A percentile compares a stretch with the other conserved stretches of the same genome.
phyloP scores from a whole-genome alignment of 352 stramenopile genomes.

The Hyaloperonospora arabidopsidis region DNA sequence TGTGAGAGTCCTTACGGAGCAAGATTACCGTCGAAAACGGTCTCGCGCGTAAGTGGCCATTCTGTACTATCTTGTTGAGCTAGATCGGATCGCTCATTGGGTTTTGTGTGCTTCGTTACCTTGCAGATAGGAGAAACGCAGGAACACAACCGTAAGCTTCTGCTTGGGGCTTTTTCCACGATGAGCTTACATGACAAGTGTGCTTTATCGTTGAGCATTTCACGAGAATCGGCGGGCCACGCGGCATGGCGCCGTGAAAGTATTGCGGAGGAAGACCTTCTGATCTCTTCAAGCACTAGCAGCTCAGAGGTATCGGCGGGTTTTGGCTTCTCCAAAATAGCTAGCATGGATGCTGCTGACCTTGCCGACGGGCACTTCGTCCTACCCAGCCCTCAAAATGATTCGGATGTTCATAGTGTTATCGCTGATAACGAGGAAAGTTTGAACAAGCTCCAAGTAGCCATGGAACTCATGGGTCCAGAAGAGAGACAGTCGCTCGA shows the following conservation, averaged over 20 bases:
- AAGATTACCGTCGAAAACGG: slow-evolving; percentile 23
- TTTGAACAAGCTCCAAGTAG: slow-evolving; percentile 64
- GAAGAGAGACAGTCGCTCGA: slow-evolving; percentile 81
- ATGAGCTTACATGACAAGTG: slow-evolving; percentile 88
- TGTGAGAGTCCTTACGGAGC: slow-evolving; percentile 31
- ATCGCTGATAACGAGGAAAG: slow-evolving; percentile 76
- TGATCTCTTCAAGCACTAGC: slow-evolving; percentile 18
- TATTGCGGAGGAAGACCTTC: slow-evolving; percentile 47
- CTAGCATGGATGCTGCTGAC: slow-evolving; percentile 22
- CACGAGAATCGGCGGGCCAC: slow-evolving; percentile 36
- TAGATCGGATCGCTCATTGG: slow-evolving; percentile 4
- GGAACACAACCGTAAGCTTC: slow-evolving; percentile 75
- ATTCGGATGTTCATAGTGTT: slow-evolving; percentile 76
- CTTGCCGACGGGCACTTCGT: slow-evolving; percentile 18
- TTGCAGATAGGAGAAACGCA: slow-evolving; percentile 61
- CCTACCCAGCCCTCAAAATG: slow-evolving; percentile 39
- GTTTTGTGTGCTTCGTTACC: slow-evolving; percentile 1
- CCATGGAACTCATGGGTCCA: slow-evolving; percentile 81
- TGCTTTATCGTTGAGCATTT: slow-evolving; percentile 72
- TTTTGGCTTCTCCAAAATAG: slow-evolving; percentile 22
- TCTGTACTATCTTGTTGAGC: not conserved
- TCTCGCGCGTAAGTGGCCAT: slow-evolving; percentile 39
- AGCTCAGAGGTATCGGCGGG: slow-evolving; percentile 24
- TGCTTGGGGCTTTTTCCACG: slow-evolving; percentile 78
- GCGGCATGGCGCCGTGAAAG: slow-evolving; percentile 40